phyloP scores from a whole-genome alignment of 192 early-diverging fungal genomes.

The Chytriomyces sp. region DNA sequence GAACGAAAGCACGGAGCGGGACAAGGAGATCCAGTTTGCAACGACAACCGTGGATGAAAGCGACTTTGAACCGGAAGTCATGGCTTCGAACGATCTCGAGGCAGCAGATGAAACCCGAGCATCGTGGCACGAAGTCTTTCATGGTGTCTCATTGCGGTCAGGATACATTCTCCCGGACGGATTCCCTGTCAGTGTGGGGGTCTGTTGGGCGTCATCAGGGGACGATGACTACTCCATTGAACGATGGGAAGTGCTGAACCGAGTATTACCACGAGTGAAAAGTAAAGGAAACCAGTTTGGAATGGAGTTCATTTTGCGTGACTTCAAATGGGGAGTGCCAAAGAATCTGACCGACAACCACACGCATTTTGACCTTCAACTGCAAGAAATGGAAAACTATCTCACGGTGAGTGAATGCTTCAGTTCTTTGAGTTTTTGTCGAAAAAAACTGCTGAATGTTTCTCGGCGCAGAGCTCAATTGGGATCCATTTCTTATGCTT shows the following conservation, averaged over 20 bases:
- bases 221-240: conserved; percentile 14
- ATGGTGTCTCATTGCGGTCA: conserved; percentile 9
- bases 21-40: conserved; percentile 13
- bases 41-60: conserved; percentile 14
- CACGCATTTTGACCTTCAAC: not conserved
- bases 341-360: conserved; percentile 15
- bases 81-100: not conserved
- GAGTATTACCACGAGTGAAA: conserved; percentile 18
- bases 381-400: conserved; percentile 18
- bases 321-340: conserved; percentile 33
- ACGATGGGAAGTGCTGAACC: conserved; percentile 15
- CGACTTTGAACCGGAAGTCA: conserved; percentile 25
- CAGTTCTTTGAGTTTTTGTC: conserved; percentile 3
- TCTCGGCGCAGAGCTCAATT: conserved; percentile 6
- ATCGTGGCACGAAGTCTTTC: conserved; percentile 29
- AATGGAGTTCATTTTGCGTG: conserved; percentile 27
- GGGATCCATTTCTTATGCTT: conserved; percentile 30
- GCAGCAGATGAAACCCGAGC: not conserved
- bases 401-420: conserved; percentile 10
- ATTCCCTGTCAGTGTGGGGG: conserved; percentile 19
- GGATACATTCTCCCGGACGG: conserved; percentile 24
- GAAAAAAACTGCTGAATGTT: too few relatives aligned
- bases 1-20: not conserved
- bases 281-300: conserved; percentile 15
- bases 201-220: conserved; percentile 25